Conservation (phyloP, 2,329 filamentous ascomycete species). For the Blastomyces percursus region DNA sequence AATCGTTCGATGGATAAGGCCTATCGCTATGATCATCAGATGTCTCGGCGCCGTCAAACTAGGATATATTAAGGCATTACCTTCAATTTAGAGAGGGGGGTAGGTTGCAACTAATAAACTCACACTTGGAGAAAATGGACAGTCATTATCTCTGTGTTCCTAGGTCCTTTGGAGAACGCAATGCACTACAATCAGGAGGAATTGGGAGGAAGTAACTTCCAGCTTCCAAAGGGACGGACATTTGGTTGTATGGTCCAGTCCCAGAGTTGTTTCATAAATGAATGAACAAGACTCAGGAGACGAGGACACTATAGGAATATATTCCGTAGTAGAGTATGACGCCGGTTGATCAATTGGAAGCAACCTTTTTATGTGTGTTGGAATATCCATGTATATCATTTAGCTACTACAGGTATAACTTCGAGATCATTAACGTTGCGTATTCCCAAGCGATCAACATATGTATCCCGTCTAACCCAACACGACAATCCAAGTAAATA, state of each 20-base stretch:
- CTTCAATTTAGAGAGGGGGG: neutral
- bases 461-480: neutral
- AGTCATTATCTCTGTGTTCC: neutral
- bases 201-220: neutral
- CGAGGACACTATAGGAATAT: neutral
- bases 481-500: neutral
- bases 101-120: neutral
- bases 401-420: neutral
- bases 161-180: neutral
- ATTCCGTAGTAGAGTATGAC: neutral
- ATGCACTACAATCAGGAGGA: neutral
- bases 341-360: neutral
- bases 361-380: neutral
- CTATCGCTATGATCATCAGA: neutral
- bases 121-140: neutral
- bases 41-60: neutral
- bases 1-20: neutral
- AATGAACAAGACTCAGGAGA: neutral
- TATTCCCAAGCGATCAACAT: neutral
- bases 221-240: neutral
- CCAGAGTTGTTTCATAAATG: neutral
- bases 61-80: no score
- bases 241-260: neutral
- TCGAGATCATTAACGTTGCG: neutral
- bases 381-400: neutral